phyloP scores from a whole-genome alignment of 2,329 filamentous ascomycete genomes.

The Zopfia rhizophila region DNA sequence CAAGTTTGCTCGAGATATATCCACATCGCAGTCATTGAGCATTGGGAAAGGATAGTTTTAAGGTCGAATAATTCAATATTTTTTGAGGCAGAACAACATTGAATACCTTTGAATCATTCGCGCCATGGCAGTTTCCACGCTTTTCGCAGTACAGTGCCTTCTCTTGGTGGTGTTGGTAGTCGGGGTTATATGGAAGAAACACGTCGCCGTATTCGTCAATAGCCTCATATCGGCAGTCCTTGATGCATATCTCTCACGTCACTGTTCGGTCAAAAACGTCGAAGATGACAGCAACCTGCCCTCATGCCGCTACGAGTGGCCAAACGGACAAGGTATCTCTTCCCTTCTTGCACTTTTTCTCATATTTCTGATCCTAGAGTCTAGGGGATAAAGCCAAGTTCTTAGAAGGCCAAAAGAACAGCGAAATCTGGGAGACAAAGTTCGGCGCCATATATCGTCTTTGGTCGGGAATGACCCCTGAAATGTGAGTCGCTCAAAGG shows the following conservation, averaged over 20 bases:
- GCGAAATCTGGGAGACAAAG: conserved; percentile 41
- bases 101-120: neutral
- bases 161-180: conserved; percentile 1
- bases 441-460: conserved; percentile 52
- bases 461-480: conserved; percentile 49
- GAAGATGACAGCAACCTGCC: conserved; percentile 9
- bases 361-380: conserved; percentile 36
- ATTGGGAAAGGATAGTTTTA: too few species aligned
- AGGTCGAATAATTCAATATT: too few species aligned
- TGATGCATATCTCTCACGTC: neutral
- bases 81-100: too few species aligned
- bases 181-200: neutral
- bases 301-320: conserved; percentile 8
- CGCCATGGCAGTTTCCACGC: neutral
- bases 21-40: too few species aligned
- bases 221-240: conserved; percentile 1
- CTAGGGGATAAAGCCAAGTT: conserved; percentile 57
- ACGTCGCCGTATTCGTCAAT: neutral
- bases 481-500: conserved; percentile 52
- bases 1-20: too few species aligned
- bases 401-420: conserved; percentile 48
- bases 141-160: neutral
- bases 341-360: neutral
- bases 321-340: conserved; percentile 5
- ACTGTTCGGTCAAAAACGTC: neutral